phyloP scores from a whole-genome alignment of 2,329 filamentous ascomycete genomes.

The Microdochium nivale region DNA sequence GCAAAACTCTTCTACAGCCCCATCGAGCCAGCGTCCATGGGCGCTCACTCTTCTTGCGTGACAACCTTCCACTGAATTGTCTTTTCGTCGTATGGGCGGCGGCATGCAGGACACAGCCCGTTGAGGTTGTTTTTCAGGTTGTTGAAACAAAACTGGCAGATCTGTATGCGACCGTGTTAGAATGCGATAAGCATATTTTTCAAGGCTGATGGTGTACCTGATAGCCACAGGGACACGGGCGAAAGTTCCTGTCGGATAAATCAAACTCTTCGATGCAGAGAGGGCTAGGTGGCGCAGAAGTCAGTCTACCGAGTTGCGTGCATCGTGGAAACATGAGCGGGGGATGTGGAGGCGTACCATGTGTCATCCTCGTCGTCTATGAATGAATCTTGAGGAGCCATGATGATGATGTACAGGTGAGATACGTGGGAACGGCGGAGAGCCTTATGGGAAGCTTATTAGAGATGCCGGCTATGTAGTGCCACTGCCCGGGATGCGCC shows the following conservation, averaged over 20 bases:
- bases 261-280: constrained; percentile 99
- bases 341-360: constrained; percentile 39
- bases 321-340: constrained; percentile 1
- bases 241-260: constrained; percentile 92
- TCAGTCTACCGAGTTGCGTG: constrained; percentile 13
- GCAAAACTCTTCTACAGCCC: background rate
- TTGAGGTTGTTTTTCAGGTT: constrained; percentile 99
- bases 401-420: constrained; percentile 22
- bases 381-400: constrained; percentile 63
- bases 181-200: constrained; percentile 1
- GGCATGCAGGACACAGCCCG: constrained; percentile 92
- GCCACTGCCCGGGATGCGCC: too few species aligned
- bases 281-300: constrained; percentile 51
- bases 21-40: background rate
- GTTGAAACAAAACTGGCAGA: constrained; percentile 99
- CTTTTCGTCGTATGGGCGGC: constrained; percentile 91
- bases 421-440: background rate
- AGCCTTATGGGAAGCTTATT: background rate
- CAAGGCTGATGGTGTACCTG: constrained; percentile 53
- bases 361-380: constrained; percentile 65
- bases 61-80: constrained; percentile 96
- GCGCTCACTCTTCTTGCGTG: constrained; percentile 81
- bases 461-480: too few species aligned
- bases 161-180: constrained; percentile 40
- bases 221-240: constrained; percentile 94